Evolutionary conservation across 2,329 filamentous ascomycete species (phyloP).

Genomic region (Drechslerella coelobrocha): DNA sequence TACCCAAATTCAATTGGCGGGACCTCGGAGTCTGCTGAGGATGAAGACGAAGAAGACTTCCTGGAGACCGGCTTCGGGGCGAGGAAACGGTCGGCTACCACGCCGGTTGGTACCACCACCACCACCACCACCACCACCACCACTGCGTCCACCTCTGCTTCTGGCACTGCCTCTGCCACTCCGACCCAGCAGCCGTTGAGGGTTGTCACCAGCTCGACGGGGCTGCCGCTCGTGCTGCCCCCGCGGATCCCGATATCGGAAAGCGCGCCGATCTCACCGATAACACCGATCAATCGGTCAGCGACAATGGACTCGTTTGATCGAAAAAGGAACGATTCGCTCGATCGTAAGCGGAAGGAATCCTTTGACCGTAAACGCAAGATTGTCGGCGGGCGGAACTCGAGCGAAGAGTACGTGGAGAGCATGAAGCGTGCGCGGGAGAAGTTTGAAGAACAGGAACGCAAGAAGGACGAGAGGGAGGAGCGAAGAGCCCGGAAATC

Average conservation of each 20-base stretch:
- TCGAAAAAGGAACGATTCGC: slow-evolving; percentile 32
- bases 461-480: slow-evolving; percentile 41
- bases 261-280: slow-evolving; percentile 38
- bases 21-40: slow-evolving; percentile 22
- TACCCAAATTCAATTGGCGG: slow-evolving; percentile 47
- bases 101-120: not conserved
- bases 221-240: slow-evolving; percentile 32
- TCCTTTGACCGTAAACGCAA: slow-evolving; percentile 46
- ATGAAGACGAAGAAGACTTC: slow-evolving; percentile 34
- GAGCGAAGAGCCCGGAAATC: slow-evolving; percentile 41
- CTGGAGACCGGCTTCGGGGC: slow-evolving; percentile 15
- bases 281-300: slow-evolving; percentile 26
- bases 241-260: slow-evolving; percentile 41
- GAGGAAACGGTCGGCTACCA: too few relatives aligned
- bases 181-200: slow-evolving; percentile 24
- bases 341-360: slow-evolving; percentile 40
- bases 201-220: slow-evolving; percentile 45
- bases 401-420: slow-evolving; percentile 39
- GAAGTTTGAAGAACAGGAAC: slow-evolving; percentile 42
- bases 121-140: not conserved
- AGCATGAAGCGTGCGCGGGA: slow-evolving; percentile 39
- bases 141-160: too few relatives aligned
- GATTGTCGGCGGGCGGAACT: slow-evolving; percentile 40
- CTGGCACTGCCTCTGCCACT: not conserved
- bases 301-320: slow-evolving; percentile 37